Base-by-base conservation (phyloP, 2,329 filamentous ascomycete genomes). In the Endothia cerciana region DNA sequence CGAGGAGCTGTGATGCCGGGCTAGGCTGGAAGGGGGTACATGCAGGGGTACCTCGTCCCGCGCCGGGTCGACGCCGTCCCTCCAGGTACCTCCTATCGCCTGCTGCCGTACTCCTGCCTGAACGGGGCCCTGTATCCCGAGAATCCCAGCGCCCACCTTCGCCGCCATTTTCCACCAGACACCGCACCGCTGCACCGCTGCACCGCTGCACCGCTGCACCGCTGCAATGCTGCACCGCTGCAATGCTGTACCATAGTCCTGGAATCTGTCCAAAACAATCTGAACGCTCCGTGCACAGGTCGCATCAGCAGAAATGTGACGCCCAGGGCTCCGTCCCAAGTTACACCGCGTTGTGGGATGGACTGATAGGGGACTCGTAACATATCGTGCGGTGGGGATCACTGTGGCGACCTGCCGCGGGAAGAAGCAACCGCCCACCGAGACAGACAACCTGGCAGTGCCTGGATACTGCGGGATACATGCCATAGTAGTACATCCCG, bases 41-140 rank as follows among this genome's bases (percentile, higher is more conserved):
- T 55, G 6, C 30, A 2, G 17, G 3, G 19, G 19, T 17, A 55
- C 51, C 30, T 55, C 22, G 19, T 4, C 30, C 25, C 17, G 51
- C 28, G 28, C 30, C 30, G 17, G 30, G 28, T 25, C 3, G 25
- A 19, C 51, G 25, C 25, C 25, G 51, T 13, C 17, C 3, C 17
- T 13, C 17, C 51, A 55, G 51, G 51, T 55, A 55, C 30, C 51
- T 36, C 51, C 47, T 28, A 51, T 25, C 28, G 36, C 17, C 28
- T 55, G 4, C 6, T 36, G n/a, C 17, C 19, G 3, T 55, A 55
- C 51, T 36, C 51, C 51, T 55, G 51, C 51, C 51, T 36, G 51
- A 55, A 55, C 51, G 51, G 51, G 51, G 28, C 51, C 51, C 51
- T 55, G 51, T 55, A 36, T 55, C 51, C 51, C 51, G 51, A 55